phyloP scores from a whole-genome alignment of 1,139 yeast species.

The Zygosaccharomyces sapae region DNA sequence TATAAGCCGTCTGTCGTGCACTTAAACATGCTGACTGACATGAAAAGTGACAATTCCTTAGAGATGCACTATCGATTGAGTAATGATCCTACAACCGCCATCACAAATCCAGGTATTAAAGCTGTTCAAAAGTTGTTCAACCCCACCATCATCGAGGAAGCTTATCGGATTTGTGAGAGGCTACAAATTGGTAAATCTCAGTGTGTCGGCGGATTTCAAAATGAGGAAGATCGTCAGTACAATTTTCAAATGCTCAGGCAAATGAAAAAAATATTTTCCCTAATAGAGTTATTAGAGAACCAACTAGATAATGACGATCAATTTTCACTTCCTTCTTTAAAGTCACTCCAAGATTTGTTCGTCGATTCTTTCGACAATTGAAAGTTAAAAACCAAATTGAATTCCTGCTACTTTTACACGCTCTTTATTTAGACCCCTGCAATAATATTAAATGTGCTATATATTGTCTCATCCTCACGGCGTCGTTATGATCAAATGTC shows the following conservation, averaged over 20 bases:
- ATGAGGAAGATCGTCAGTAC: constrained; percentile 5
- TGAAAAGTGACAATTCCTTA: constrained; percentile 22
- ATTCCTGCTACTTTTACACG: background rate
- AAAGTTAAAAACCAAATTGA: background rate
- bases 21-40: constrained; percentile 32
- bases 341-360: constrained; percentile 27
- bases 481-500: constrained; percentile 63
- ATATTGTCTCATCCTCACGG: constrained; percentile 60
- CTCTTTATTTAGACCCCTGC: constrained; percentile 10
- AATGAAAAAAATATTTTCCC: constrained; percentile 25
- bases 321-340: constrained; percentile 15
- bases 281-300: constrained; percentile 24
- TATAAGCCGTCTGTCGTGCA: constrained; percentile 36
- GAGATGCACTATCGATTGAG: constrained; percentile 35
- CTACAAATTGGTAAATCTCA: constrained; percentile 15
- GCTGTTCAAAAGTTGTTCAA: constrained; percentile 32
- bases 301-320: constrained; percentile 8
- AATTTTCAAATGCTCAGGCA: constrained; percentile 12
- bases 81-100: constrained; percentile 22
- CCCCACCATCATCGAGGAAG: constrained; percentile 26
- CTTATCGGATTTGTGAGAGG: constrained; percentile 29
- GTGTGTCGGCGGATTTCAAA: background rate
- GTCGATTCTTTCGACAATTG: constrained; percentile 11
- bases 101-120: constrained; percentile 36
- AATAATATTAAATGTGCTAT: constrained; percentile 46